Evolutionary conservation across 306 rosid species (phyloP).

Genomic region (Trifolium pratense): DNA sequence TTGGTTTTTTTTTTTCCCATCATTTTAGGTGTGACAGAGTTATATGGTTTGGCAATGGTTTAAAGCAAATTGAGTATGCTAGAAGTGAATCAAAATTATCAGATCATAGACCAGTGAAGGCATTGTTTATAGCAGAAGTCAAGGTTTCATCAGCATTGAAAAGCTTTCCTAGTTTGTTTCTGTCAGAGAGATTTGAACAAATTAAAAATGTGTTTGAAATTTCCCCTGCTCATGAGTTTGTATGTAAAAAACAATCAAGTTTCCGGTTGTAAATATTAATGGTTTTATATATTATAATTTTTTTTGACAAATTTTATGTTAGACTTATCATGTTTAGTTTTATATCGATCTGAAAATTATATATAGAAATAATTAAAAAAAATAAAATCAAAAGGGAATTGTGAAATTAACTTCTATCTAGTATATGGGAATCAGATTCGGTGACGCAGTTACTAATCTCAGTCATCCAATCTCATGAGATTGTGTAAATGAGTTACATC

Average conservation of each 20-base stretch:
- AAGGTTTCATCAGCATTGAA: conserved; percentile 30
- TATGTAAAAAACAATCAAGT: conserved; percentile 47
- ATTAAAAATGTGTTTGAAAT: conserved; percentile 48
- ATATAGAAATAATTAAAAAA: not conserved
- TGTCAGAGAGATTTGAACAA: conserved; percentile 59
- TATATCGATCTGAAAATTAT: not conserved
- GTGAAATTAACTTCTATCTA: not conserved
- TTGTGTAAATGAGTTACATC: no score
- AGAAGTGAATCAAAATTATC: conserved; percentile 75
- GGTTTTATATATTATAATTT: conserved; percentile 16
- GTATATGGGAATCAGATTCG: no score
- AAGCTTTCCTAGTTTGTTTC: conserved; percentile 47
- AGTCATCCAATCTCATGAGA: no score
- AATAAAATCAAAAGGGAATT: not conserved
- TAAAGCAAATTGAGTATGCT: conserved; percentile 63
- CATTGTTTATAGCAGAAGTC: conserved; percentile 64
- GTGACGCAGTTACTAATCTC: no score
- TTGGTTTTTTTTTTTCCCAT: not conserved
- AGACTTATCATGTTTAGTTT: conserved; percentile 16
- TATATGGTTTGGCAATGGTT: conserved; percentile 66
- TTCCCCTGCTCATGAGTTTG: conserved; percentile 44
- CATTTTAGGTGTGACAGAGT: conserved; percentile 78
- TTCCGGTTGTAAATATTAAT: conserved; percentile 40
- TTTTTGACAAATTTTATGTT: conserved; percentile 2
- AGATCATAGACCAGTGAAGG: conserved; percentile 82